Base-by-base conservation (phyloP, 768 basidiomycete genomes). In the Amanita molliuscula region DNA sequence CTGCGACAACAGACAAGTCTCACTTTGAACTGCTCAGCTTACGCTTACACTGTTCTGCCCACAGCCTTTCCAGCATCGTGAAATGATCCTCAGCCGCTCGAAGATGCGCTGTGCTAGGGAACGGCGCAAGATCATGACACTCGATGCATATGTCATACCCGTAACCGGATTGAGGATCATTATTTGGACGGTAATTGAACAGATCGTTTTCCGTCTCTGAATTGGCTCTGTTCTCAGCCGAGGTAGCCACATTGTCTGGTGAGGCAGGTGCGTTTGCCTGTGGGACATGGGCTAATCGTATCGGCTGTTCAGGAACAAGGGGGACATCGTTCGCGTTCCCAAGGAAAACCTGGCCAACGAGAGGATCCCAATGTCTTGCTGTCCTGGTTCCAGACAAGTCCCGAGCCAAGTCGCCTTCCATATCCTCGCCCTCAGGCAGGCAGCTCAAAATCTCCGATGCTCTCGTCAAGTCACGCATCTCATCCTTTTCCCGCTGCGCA, bases 81-180 rank as follows among this genome's bases (percentile, higher is more conserved):
- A 92, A 59, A 56, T 89, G 85, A 52, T 89, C 87, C 61, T 91
- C 86, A 6, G 83, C 85, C 3, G 79, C 81, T 45, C 79, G 73
- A 33, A 90, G 64, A 58, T 87, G 82, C 31, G 76, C 70, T 0
- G 72, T 51, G n/a, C 73, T 72, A 0, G 90, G 86, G 63, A 87
- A 84, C 11, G 82, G 80, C 2, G 88, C 87, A 29, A 78, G 68
- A 55, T 93, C 88, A 59, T 88, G 84, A 60, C 88, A 89, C 66
- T 95, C 90, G 53, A 95, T 77, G 62, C 89, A 93, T 37, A 95
- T 78, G 59, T 91, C 84, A 59, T 82, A 92, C 13, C 86, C 88
- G 52, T 74, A 68, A 29, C 81, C 82, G n/a, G 67, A 58, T 25
- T 54, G 55, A 0, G 75, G 73, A 51, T 70, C 62, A 55, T 76